Evolutionary conservation across 208 protist genomes (phyloP), one percentile per base, ranked within the genome.

Genomic region (Novymonas esmeraldas): DNA sequence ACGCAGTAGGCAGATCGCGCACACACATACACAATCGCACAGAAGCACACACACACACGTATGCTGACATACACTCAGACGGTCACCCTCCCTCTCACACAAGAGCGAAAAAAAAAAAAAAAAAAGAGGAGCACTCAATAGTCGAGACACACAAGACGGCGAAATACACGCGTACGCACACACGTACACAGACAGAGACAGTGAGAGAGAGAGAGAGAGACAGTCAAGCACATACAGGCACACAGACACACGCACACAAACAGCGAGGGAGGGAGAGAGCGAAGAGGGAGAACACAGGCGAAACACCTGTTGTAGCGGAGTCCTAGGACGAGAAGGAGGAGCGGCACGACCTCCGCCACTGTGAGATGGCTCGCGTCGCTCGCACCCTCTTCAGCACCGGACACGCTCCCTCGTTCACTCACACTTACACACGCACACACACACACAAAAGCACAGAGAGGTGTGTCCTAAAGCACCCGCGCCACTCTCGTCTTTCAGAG

Each of bases 401-500:
- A n/a, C n/a, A n/a, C n/a, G n/a, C n/a, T n/a, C n/a, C n/a, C n/a
- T n/a, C n/a, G n/a, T n/a, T n/a, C n/a, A n/a, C n/a, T n/a, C n/a
- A n/a, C n/a, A n/a, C n/a, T n/a, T n/a, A n/a, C n/a, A n/a, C n/a
- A n/a, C n/a, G n/a, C n/a, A n/a, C n/a, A n/a, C n/a, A n/a, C n/a
- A 48, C 16, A 48, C 2, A 48, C 4, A 31, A 48, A 44, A 49
- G 16, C 16, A 48, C 3, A 26, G 14, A 42, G 26, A 42, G 62
- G 34, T 20, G 28, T 26, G 59, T 60, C 71, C 14, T 13, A 48
- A n/a, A n/a, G 16, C 22, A 5, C 42, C 42, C 14, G 18, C 42
- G 9, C 42, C 42, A 24, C 14, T 48, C 42, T 74, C 64, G 64
- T 93, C 88, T 68, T 9, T 41, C 1, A 4, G 31, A 39, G 38